Conservation (phyloP, 257 asterid species). For the Ilex aquifolium region DNA sequence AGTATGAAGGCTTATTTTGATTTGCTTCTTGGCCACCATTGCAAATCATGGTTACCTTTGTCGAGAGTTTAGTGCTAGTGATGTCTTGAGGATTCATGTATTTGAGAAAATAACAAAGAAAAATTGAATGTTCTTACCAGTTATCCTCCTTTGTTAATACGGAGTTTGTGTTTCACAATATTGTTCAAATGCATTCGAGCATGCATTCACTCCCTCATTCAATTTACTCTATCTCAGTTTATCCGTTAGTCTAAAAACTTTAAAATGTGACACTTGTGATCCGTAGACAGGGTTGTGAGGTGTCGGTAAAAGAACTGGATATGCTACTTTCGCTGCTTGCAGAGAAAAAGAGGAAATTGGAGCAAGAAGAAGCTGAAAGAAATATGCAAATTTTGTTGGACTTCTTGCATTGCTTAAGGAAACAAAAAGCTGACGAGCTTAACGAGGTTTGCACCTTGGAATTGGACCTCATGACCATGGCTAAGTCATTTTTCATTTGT, state of each 20-base stretch:
- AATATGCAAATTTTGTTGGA: conserved; percentile 70
- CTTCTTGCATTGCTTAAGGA: conserved; percentile 58
- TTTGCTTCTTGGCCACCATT: no score
- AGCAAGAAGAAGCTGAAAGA: conserved; percentile 84
- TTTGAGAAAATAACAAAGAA: no score
- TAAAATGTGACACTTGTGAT: conserved; percentile 29
- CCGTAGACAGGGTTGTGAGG: conserved; percentile 80
- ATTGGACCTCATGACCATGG: no score
- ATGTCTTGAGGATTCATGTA: no score
- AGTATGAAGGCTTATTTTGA: no score
- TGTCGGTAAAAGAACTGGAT: conserved; percentile 63
- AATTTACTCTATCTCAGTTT: conserved; percentile 1
- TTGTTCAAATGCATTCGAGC: conserved; percentile 7
- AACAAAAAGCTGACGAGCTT: conserved; percentile 59
- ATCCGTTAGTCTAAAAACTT: conserved; percentile 18
- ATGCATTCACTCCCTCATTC: conserved; percentile 2
- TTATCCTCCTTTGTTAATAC: no score
- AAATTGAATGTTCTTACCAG: no score
- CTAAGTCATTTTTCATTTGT: no score
- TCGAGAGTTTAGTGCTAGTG: no score
- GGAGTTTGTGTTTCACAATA: no score
- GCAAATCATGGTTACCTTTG: no score
- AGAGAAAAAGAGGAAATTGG: conserved; percentile 69
- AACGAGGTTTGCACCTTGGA: conserved; percentile 49
- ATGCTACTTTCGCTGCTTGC: conserved; percentile 47